Evolutionary conservation across 352 stramenopile species (phyloP), one percentile per base, ranked within the genome.

Genomic region (Blastocystis sp.): DNA sequence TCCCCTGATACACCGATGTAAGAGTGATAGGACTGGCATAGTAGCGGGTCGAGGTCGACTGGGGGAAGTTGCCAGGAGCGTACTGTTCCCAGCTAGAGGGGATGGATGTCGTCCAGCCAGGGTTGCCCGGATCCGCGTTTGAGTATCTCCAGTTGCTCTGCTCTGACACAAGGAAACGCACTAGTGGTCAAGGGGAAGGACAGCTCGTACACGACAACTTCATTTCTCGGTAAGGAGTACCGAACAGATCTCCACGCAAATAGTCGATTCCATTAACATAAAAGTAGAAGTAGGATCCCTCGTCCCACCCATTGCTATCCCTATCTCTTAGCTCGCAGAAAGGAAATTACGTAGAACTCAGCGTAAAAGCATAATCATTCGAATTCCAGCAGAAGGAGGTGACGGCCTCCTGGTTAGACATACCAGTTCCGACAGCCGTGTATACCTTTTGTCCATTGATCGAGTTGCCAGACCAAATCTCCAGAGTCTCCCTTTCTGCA

Each of bases 221-320:
- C 54, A 85, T 47, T n/a, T 85, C 73, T 53, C 63, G 65, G 2
- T n/a, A n/a, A 45, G 73, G 26, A 34, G 39, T 39, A 30, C 50
- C 73, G 11, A 11, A 30, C 37, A 85, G 73, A 41, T 50, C 63
- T 34, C 73, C 73, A 45, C 73, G 73, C 37, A 85, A 24, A 9
- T 47, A 45, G 8, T 85, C 73, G 3, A 85, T 53, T 85, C 73
- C 73, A 26, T 47, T 24, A 1, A 65, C 47, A 26, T 54, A 13
- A 11, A 85, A 30, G 30, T 85, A 85, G 30, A 85, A 85, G 37
- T 68, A 85, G 26, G 73, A 85, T 30, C 24, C 54, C 20, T 85
- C 73, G 8, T 16, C 20, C 73, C 73, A 85, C n/a, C 73, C 73
- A 37, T 56, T 66, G 30, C 16, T 50, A 24, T 66, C 50, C 34